Evolutionary conservation across 306 rosid species (phyloP), one percentile per base, ranked within the genome.

Genomic region (Casuarina glauca): DNA sequence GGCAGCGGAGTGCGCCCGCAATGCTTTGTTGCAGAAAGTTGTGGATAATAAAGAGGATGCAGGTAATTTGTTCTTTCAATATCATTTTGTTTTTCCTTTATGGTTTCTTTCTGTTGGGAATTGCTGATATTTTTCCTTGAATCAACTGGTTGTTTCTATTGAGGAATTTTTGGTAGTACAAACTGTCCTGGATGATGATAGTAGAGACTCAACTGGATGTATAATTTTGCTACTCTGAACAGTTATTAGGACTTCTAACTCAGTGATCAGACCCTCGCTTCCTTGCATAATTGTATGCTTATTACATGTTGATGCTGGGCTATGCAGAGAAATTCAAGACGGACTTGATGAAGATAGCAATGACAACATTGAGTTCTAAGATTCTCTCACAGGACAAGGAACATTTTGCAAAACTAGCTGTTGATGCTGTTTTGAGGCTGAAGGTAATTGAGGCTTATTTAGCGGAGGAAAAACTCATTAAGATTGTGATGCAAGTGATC

Each of bases 311-410:
- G 6, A 45, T 66, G 7, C 61, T 85, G 74, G 46, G 32, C 55
- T 84, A 9, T 83, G 85, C 93, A 94, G 97, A 89, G 80, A 89
- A 81, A 81, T 92, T 95, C 85, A 92, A 90, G 82, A 82, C 90
- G 45, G 98, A 95, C 88, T 87, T 92, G 86, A 84, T 96, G 98
- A 93, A 90, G 87, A 93, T 96, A 76, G 99, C 98, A 38, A 96
- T 74, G 98, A 96, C 98, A 78, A 96, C 99, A 74, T 77, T 96
- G 91, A 90, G 99, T 81, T 96, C 99, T 66, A 96, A 96, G 88
- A 96, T 96, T 86, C 96, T 96, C 57, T 96, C 97, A 8, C 98
- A 90, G 78, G 98, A 96, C 73, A 96, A 96, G 80, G 99, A 91
- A 26, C 97, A 96, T 78, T 96, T 96, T 84, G 98, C 91, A 43